Percentiles rank a stretch among this genome's conserved stretches.
Conservation (phyloP, 176 grass and related monocot species). For the bread wheat (Triticum aestivum) region IWGSC_CS_RefSeq_v2.1 NC_057798.1:591403351-591403850, state of each 20-base stretch:
- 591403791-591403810: constrained; percentile 38
- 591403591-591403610: not conserved
- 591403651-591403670: no score
- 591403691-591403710: not conserved
- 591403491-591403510: no score
- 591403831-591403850: constrained; percentile 54
- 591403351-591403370: no score
- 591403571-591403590: not conserved
- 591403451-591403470: no score
- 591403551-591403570: not conserved
- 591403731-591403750: constrained; percentile 25
- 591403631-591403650: not conserved
- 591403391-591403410: no score
- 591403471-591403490: no score
- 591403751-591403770: constrained; percentile 38
- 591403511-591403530: no score
- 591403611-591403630: not conserved
- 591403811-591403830: constrained; percentile 59
- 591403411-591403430: no score
- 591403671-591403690: no score
- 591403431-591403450: no score
- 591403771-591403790: constrained; percentile 65
- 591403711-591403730: not conserved
- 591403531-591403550: no score
- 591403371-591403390: no score